phyloP scores from a whole-genome alignment of 495 filamentous ascomycete genomes.

The Penicillium robsamsonii region DNA sequence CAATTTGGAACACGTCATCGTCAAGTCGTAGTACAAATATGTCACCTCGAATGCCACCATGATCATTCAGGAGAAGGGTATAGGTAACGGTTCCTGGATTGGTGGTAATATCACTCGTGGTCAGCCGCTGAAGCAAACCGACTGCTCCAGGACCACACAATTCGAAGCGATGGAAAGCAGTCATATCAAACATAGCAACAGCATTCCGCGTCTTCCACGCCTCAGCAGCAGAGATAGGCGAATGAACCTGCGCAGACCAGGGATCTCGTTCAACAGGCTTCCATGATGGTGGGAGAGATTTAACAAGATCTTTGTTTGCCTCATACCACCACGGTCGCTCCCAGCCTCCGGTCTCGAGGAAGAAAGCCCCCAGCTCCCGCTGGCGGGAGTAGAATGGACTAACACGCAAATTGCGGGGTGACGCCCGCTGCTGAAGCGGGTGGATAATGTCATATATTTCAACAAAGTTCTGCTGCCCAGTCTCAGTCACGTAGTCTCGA shows the following conservation, averaged over 20 bases:
- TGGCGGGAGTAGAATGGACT: conserved; percentile 48
- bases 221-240: conserved; percentile 49
- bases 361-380: conserved; percentile 46
- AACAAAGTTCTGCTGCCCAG: conserved; percentile 49
- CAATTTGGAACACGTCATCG: conserved; percentile 43
- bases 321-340: conserved; percentile 54
- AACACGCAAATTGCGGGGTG: conserved; percentile 45
- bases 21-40: conserved; percentile 41
- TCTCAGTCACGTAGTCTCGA: conserved; percentile 45
- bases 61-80: conserved; percentile 43
- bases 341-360: conserved; percentile 49
- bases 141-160: conserved; percentile 47
- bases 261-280: conserved; percentile 43
- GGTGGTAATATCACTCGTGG: conserved; percentile 39
- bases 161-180: conserved; percentile 49
- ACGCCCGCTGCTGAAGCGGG: conserved; percentile 46
- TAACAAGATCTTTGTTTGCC: conserved; percentile 40
- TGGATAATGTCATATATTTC: conserved; percentile 55
- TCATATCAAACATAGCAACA: conserved; percentile 55
- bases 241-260: conserved; percentile 47
- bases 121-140: conserved; percentile 44
- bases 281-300: conserved; percentile 43
- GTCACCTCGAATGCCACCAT: conserved; percentile 43
- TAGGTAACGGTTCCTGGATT: conserved; percentile 41
- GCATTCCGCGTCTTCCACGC: conserved; percentile 54